Percentiles rank a stretch among this genome's conserved stretches.
These are phyloP conservation scores for Chaetomidium leptoderma DNA, from an alignment of 495 filamentous ascomycete species.

Conservation along the genomic window DNA sequence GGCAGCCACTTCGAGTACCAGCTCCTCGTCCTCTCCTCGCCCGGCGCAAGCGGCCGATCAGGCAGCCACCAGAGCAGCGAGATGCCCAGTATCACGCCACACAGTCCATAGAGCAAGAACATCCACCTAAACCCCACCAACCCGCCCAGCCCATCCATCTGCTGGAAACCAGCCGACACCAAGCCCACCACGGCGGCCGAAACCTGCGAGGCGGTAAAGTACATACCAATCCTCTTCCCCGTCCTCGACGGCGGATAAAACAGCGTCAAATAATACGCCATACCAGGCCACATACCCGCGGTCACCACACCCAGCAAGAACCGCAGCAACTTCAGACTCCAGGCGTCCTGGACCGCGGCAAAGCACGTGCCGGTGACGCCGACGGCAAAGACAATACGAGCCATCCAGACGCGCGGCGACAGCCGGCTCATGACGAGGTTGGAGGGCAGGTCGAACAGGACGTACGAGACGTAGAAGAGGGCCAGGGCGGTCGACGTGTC, in stretches of 20 bases:
- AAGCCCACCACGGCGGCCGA: constrained; percentile 87
- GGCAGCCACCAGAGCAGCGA: constrained; percentile 83
- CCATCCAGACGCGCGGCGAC: constrained; percentile 88
- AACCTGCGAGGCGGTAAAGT: constrained; percentile 85
- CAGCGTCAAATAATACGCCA: constrained; percentile 88
- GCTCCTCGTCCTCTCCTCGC: constrained; percentile 43
- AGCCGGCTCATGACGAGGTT: constrained; percentile 85
- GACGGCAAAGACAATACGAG: constrained; percentile 81
- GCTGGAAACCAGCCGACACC: constrained; percentile 84
- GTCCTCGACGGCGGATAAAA: constrained; percentile 86
- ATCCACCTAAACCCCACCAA: constrained; percentile 90
- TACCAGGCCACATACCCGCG: constrained; percentile 92
- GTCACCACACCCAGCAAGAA: constrained; percentile 82
- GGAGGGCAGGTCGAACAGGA: constrained; percentile 82
- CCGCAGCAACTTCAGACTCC: constrained; percentile 89
- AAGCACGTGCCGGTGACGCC: constrained; percentile 80
- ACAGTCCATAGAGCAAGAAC: constrained; percentile 83
- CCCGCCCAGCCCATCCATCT: constrained; percentile 77
- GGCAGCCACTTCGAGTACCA: constrained; percentile 58
- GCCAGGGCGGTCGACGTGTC: constrained; percentile 79
- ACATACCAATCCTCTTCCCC: constrained; percentile 82
- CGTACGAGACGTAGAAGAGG: constrained; percentile 87
- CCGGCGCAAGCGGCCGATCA: constrained; percentile 71
- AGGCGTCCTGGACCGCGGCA: constrained; percentile 71
- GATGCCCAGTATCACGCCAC: constrained; percentile 66